phyloP scores from a whole-genome alignment of 441 rosid genomes.

The Erodium moschatum region DNA sequence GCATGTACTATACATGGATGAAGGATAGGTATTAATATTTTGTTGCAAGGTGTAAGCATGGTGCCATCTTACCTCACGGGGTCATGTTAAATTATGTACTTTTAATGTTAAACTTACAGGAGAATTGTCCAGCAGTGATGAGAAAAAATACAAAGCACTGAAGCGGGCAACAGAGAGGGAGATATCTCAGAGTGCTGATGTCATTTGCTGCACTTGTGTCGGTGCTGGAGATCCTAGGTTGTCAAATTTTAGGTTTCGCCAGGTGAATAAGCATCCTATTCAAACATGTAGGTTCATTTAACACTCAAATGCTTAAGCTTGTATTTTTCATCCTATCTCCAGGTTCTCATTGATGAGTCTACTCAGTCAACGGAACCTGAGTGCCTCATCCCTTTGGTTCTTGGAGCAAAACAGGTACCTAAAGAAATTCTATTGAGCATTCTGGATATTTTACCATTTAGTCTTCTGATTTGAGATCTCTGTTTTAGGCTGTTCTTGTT shows the following conservation, averaged over 20 bases:
- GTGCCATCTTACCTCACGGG: background rate
- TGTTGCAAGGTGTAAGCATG: background rate
- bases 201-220: slow-evolving; percentile 96
- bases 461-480: slow-evolving; percentile 21
- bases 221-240: slow-evolving; percentile 99
- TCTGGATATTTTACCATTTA: slow-evolving; percentile 12
- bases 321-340: slow-evolving; percentile 17
- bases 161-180: slow-evolving; percentile 96
- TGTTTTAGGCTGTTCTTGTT: slow-evolving; percentile 77
- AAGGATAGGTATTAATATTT: background rate
- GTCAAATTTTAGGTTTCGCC: slow-evolving; percentile 93
- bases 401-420: slow-evolving; percentile 93
- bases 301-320: slow-evolving; percentile 24
- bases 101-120: slow-evolving; percentile 38
- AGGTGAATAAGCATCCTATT: slow-evolving; percentile 39
- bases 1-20: no score
- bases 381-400: slow-evolving; percentile 97
- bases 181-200: slow-evolving; percentile 99
- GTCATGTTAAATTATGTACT: background rate
- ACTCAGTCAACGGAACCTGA: slow-evolving; percentile 98
- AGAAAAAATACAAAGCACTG: slow-evolving; percentile 90
- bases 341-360: slow-evolving; percentile 99
- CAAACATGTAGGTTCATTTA: slow-evolving; percentile 9
- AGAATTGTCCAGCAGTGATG: slow-evolving; percentile 95
- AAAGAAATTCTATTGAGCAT: background rate